Base-by-base conservation (phyloP, 331 rosid species). In the Rhamnella rubrinervis region DNA sequence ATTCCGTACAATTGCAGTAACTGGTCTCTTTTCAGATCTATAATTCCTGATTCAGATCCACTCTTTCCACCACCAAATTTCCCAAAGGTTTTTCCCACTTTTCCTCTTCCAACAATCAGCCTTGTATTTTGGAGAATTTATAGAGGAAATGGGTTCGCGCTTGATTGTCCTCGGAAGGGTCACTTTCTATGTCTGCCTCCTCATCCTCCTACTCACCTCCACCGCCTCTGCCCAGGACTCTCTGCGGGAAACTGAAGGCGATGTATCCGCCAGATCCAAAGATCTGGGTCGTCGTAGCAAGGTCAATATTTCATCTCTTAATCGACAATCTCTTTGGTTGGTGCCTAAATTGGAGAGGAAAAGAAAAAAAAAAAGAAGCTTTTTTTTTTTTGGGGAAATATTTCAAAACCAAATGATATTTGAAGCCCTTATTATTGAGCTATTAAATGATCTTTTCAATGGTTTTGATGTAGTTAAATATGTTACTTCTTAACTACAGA, bases 261-360 rank as follows among this genome's bases (percentile, higher is more conserved):
- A 78, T 69, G 84, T 75, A 10, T 70, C 75, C 23, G 59, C 39
- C 63, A 83, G 87, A 80, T 85, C 89, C 75, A 56, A 65, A 37
- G 92, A 90, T 93, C 92, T 93, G 70, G 90, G 97, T 52, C 98
- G 96, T 59, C 98, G 98, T 40, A 82, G 85, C 72, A 88, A 93
- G 86, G 97, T 93, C 18, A 74, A 81, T 28, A 1, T 55, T 47
- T 46, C 61, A 70, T 26, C 14, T 58, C 25, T 2, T 26, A 6
- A 7, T 12, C 28, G 26, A 18, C 41, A 38, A 53, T 58, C 25
- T 53, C 6, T 18, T 53, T 53, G 10, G 25, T 53, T 19, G 11
- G 26, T 53, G 35, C 35, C 35, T 31, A 31, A 31, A 31, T 31
- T 31, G 35, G 35, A 31, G 35, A 31, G 35, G 35, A 3, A 31